Percentiles rank a stretch among this genome's conserved stretches.
phyloP scores from a whole-genome alignment of 225 moss, liverwort and hornwort species.

The Pleurozium schreberi region DNA sequence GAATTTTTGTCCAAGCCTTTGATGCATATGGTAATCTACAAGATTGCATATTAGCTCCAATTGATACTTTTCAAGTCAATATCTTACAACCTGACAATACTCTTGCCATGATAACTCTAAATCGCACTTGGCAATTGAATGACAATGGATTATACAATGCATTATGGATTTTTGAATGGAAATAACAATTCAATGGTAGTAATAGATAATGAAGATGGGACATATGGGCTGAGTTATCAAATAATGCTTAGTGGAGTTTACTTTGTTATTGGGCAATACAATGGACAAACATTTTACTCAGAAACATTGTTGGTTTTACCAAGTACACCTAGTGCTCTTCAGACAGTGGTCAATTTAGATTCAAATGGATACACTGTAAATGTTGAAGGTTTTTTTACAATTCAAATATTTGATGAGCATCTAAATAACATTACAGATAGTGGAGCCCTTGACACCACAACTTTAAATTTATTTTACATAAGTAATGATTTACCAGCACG shows the following conservation, averaged over 20 bases:
- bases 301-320: slow-evolving; percentile 24
- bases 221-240: slow-evolving; percentile 23
- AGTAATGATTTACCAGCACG: slow-evolving; percentile 20
- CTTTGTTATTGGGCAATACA: slow-evolving; percentile 18
- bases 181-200: slow-evolving; percentile 19
- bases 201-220: slow-evolving; percentile 35
- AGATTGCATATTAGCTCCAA: neutral
- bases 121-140: neutral
- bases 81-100: neutral
- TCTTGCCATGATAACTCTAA: neutral
- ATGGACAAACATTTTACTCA: slow-evolving; percentile 15
- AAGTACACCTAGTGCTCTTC: slow-evolving; percentile 9
- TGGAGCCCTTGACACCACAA: slow-evolving; percentile 18
- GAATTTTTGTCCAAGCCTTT: neutral
- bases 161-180: neutral
- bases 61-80: neutral
- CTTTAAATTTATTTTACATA: slow-evolving; percentile 12
- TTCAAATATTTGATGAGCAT: slow-evolving; percentile 42
- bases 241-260: slow-evolving; percentile 30
- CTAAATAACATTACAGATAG: slow-evolving; percentile 32
- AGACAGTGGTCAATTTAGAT: slow-evolving; percentile 21
- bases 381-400: slow-evolving; percentile 18
- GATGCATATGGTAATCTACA: neutral
- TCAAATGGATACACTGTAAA: slow-evolving; percentile 14
- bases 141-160: neutral